Evolutionary conservation across 768 basidiomycete species (phyloP).

Genomic region (Naematelia aurantialba): DNA sequence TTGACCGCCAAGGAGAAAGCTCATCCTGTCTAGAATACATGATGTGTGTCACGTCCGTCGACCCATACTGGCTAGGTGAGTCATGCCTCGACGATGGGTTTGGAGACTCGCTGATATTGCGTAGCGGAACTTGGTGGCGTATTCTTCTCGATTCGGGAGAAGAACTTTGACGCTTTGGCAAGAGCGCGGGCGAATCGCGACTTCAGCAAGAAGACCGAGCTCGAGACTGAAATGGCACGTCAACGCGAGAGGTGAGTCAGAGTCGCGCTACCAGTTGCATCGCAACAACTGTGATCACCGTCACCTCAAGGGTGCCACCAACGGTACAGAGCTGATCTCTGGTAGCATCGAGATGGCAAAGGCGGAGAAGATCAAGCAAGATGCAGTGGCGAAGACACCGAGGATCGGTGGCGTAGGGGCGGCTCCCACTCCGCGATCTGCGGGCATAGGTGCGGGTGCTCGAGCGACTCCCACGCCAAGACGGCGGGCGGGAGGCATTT

Average conservation of each 20-base stretch:
- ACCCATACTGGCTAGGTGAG: conserved; percentile 93
- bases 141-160: conserved; percentile 96
- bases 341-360: conserved; percentile 44
- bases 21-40: conserved; percentile 62
- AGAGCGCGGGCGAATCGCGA: conserved; percentile 68
- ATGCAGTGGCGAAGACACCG: conserved; percentile 42
- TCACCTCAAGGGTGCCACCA: no score
- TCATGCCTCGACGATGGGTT: conserved; percentile 2
- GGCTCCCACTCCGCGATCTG: conserved; percentile 45
- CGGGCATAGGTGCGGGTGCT: conserved; percentile 47
- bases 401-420: conserved; percentile 34
- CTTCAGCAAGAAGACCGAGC: conserved; percentile 83
- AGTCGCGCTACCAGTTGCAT: neutral
- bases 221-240: conserved; percentile 85
- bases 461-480: conserved; percentile 45
- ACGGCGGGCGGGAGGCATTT: conserved; percentile 45
- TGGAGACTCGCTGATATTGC: conserved; percentile 5
- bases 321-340: neutral
- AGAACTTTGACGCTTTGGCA: conserved; percentile 89
- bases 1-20: no score
- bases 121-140: conserved; percentile 89
- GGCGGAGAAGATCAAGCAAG: conserved; percentile 38
- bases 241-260: conserved; percentile 48
- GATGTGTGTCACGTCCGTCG: conserved; percentile 98
- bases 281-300: neutral